Evolutionary conservation across 2,329 filamentous ascomycete genomes (phyloP).

Genomic region (Fusarium temperatum): DNA sequence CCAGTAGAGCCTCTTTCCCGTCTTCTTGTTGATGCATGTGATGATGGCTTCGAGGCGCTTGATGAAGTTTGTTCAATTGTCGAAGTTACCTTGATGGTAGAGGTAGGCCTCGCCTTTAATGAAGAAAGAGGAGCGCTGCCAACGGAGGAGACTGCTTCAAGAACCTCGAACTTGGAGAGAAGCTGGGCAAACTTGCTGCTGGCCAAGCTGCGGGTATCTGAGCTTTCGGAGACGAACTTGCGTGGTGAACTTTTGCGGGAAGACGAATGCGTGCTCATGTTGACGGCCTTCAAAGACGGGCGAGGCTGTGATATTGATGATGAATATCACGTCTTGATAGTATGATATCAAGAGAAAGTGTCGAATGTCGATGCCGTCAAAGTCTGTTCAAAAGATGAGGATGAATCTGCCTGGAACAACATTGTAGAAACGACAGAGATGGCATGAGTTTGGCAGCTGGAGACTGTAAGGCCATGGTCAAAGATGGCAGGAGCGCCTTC

Average conservation of each 20-base stretch:
- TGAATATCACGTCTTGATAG: background rate
- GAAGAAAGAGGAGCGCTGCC: background rate
- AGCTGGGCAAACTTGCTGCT: slow-evolving; percentile 43
- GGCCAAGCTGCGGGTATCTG: background rate
- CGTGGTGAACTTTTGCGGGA: slow-evolving; percentile 6
- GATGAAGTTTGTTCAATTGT: background rate
- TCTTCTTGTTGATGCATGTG: background rate
- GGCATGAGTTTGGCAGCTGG: background rate
- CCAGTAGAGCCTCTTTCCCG: background rate
- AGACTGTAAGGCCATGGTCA: background rate
- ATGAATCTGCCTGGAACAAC: background rate
- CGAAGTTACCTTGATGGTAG: background rate
- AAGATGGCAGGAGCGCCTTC: background rate
- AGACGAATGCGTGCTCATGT: slow-evolving; percentile 22
- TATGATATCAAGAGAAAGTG: slow-evolving; percentile 8
- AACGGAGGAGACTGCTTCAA: slow-evolving; percentile 34
- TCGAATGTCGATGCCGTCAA: slow-evolving; percentile 21
- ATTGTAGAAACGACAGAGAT: background rate
- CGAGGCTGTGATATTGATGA: background rate
- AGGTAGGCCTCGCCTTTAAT: background rate
- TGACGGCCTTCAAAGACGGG: background rate
- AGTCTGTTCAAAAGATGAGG: slow-evolving; percentile 28
- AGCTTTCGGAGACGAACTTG: slow-evolving; percentile 10
- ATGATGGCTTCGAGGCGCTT: background rate
- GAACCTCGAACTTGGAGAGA: slow-evolving; percentile 49